These are phyloP conservation scores for Suillus hirtellus DNA, from an alignment of 768 basidiomycete genomes.

Conservation along the genomic window DNA sequence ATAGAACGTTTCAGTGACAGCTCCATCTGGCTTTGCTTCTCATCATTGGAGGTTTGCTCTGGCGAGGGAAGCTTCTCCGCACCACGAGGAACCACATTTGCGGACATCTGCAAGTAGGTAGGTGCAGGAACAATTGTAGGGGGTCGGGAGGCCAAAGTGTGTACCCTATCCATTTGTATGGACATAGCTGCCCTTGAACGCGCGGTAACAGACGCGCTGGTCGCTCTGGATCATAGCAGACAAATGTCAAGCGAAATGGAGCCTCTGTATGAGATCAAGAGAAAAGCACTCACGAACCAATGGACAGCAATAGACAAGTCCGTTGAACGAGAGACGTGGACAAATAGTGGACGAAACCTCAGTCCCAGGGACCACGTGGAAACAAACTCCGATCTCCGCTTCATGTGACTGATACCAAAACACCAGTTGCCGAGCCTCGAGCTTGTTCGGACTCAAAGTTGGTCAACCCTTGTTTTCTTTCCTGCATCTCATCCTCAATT, in stretches of 20 bases:
- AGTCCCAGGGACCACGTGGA: constrained; percentile 10
- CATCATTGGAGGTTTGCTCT: constrained; percentile 16
- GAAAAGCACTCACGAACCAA: constrained; percentile 2
- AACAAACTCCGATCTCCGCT: constrained; percentile 5
- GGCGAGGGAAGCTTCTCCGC: constrained; percentile 18
- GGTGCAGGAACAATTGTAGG: constrained; percentile 12
- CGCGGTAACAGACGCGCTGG: not conserved
- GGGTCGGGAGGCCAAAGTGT: constrained; percentile 19
- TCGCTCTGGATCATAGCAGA: constrained; percentile 7
- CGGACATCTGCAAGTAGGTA: constrained; percentile 17
- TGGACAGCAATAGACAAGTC: constrained; percentile 9
- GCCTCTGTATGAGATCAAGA: not conserved
- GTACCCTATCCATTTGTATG: constrained; percentile 30
- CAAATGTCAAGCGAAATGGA: constrained; percentile 5
- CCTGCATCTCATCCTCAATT: not conserved
- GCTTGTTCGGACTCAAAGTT: not conserved
- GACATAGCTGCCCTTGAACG: constrained; percentile 18
- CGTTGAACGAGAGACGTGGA: constrained; percentile 9
- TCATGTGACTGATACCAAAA: not conserved
- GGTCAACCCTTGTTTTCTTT: not conserved
- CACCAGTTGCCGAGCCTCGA: not conserved
- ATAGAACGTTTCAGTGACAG: constrained; percentile 51
- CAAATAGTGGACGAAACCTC: constrained; percentile 5
- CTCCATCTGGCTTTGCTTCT: constrained; percentile 34
- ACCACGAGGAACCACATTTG: constrained; percentile 5